Evolutionary conservation across 768 basidiomycete genomes (phyloP).

Genomic region (Pluteus cervinus): DNA sequence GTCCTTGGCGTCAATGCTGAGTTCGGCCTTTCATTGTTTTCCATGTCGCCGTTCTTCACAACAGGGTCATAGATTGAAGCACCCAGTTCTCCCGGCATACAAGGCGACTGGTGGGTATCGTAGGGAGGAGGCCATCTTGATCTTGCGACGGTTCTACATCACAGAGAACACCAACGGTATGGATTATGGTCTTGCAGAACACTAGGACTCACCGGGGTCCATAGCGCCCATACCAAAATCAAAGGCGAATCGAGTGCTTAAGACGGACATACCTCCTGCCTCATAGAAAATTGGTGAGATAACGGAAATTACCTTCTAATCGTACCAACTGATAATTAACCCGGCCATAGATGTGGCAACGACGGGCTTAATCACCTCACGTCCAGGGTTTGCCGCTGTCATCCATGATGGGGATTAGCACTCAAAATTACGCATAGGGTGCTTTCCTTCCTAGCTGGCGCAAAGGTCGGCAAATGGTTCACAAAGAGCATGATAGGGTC

Average conservation of each 20-base stretch:
- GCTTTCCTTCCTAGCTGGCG: too few relatives aligned
- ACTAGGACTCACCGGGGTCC: background rate
- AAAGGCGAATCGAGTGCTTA: constrained; percentile 79
- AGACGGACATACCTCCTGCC: constrained; percentile 62
- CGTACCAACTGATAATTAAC: too few relatives aligned
- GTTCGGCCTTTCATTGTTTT: constrained; percentile 31
- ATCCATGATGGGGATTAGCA: too few relatives aligned
- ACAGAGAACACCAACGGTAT: constrained; percentile 90
- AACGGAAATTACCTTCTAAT: too few relatives aligned
- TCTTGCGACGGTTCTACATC: constrained; percentile 83
- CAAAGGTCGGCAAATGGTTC: too few relatives aligned
- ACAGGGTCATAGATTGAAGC: constrained; percentile 46
- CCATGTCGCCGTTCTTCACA: constrained; percentile 1
- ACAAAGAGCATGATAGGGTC: too few relatives aligned
- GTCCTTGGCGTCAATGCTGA: constrained; percentile 80
- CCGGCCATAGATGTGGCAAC: too few relatives aligned
- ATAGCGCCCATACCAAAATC: constrained; percentile 87
- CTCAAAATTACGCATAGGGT: too few relatives aligned
- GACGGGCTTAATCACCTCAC: too few relatives aligned
- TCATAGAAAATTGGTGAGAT: too few relatives aligned
- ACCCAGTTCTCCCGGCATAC: constrained; percentile 74
- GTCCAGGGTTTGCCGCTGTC: too few relatives aligned
- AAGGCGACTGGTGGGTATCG: constrained; percentile 68
- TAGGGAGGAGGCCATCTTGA: constrained; percentile 82
- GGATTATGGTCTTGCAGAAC: background rate